phyloP scores from a whole-genome alignment of 331 rosid genomes.

The Pyracantha coccinea region DNA sequence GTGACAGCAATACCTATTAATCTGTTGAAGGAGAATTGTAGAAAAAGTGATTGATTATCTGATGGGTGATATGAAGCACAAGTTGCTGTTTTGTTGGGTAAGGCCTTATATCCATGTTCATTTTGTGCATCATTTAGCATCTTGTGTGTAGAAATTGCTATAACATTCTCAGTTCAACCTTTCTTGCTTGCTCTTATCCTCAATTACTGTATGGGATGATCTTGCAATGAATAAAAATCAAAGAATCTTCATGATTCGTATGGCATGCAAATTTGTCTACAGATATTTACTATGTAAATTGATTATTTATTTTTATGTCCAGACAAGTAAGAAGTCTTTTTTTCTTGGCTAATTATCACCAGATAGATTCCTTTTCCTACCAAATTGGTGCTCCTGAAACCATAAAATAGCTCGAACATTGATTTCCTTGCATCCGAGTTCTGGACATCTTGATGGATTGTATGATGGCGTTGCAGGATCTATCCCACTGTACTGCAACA shows the following conservation, averaged over 20 bases:
- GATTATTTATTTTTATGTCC: no score
- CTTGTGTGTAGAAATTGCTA: neutral
- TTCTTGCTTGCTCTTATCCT: neutral
- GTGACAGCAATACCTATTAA: constrained; percentile 7
- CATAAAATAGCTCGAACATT: neutral
- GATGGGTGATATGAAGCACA: constrained; percentile 57
- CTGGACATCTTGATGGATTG: neutral
- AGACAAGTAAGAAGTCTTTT: no score
- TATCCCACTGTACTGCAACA: constrained; percentile 53
- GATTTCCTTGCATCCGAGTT: neutral
- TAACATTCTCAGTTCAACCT: neutral
- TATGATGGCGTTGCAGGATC: constrained; percentile 35
- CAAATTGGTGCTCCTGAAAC: neutral
- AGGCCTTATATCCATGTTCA: constrained; percentile 15
- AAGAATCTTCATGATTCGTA: neutral
- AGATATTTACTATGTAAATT: neutral
- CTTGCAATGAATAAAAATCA: neutral
- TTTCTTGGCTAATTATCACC: neutral
- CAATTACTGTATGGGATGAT: neutral
- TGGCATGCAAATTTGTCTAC: neutral
- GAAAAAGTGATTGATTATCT: constrained; percentile 29
- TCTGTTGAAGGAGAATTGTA: constrained; percentile 48
- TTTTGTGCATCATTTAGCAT: neutral
- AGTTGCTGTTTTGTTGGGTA: constrained; percentile 81
- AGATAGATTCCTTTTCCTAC: neutral